Conservation (phyloP, 2,329 filamentous ascomycete species). For the Hysterium pulicare region DNA sequence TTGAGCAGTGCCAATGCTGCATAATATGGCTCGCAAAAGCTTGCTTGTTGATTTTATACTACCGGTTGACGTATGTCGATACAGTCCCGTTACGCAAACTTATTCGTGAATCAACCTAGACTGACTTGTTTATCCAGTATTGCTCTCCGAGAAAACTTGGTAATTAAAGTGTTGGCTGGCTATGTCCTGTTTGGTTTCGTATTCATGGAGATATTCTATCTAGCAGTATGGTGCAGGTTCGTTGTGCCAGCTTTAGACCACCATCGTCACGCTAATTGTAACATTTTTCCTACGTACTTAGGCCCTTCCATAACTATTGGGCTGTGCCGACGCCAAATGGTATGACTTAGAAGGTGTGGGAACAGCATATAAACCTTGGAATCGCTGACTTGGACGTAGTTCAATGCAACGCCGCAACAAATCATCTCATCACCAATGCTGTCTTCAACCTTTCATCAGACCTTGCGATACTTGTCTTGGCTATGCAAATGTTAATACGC, state of each 20-base stretch:
- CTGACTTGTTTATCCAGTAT: slow-evolving; percentile 8
- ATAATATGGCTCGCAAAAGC: slow-evolving; percentile 38
- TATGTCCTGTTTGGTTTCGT: slow-evolving; percentile 34
- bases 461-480: slow-evolving; percentile 33
- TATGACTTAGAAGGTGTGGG: no score
- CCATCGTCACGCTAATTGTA: background rate
- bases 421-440: slow-evolving; percentile 47
- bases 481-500: slow-evolving; percentile 39
- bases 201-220: slow-evolving; percentile 40
- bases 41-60: slow-evolving; percentile 38
- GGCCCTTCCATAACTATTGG: slow-evolving; percentile 38
- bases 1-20: slow-evolving; percentile 36
- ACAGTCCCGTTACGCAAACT: background rate
- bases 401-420: slow-evolving; percentile 44
- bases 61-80: slow-evolving; percentile 30
- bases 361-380: no score
- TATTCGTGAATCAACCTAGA: no score
- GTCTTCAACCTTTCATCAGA: slow-evolving; percentile 42
- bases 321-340: slow-evolving; percentile 16
- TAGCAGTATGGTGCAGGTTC: slow-evolving; percentile 38
- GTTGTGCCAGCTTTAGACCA: background rate
- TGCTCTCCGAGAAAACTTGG: slow-evolving; percentile 31
- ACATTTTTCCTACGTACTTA: background rate
- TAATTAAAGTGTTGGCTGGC: slow-evolving; percentile 30
- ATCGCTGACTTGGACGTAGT: slow-evolving; percentile 1